phyloP scores from a whole-genome alignment of 176 grass and related monocot species.

The Lolium perenne region DNA sequence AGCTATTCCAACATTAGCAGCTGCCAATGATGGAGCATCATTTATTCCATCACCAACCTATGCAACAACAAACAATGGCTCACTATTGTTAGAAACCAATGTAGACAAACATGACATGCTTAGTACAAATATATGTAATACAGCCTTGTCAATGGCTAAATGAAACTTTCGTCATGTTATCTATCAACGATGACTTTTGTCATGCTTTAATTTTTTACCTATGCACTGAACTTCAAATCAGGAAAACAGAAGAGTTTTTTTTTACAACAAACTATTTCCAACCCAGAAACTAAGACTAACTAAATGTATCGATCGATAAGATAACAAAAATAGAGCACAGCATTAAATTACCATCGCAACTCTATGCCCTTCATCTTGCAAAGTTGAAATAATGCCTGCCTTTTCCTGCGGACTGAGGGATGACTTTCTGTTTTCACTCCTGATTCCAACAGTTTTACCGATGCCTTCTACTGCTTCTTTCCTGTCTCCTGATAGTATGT shows the following conservation, averaged over 20 bases:
- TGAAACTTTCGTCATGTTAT: not conserved
- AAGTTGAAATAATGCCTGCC: slow-evolving; percentile 77
- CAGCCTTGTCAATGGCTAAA: not conserved
- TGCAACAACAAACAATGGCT: slow-evolving; percentile 33
- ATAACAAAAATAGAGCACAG: not conserved
- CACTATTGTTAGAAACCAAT: not conserved
- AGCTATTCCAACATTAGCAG: slow-evolving; percentile 93
- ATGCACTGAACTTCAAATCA: not conserved
- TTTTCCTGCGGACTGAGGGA: slow-evolving; percentile 84
- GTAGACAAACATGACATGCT: not conserved
- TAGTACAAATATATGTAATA: not conserved
- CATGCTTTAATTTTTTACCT: not conserved
- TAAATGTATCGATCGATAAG: not conserved
- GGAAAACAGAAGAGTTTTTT: not conserved
- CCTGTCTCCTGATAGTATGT: slow-evolving; percentile 89
- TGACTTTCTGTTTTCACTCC: slow-evolving; percentile 61
- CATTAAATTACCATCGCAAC: slow-evolving; percentile 83
- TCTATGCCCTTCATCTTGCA: slow-evolving; percentile 67
- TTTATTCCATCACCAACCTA: slow-evolving; percentile 98
- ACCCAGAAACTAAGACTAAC: not conserved
- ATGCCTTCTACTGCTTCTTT: slow-evolving; percentile 86
- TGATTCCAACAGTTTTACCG: slow-evolving; percentile 72
- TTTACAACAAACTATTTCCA: not conserved
- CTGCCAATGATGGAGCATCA: slow-evolving; percentile 88
- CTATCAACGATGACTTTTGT: too few relatives aligned